Evolutionary conservation across 805 yeast genomes (phyloP), one percentile per base, ranked within the genome.

Genomic region (Kurtzmaniella fragi): DNA sequence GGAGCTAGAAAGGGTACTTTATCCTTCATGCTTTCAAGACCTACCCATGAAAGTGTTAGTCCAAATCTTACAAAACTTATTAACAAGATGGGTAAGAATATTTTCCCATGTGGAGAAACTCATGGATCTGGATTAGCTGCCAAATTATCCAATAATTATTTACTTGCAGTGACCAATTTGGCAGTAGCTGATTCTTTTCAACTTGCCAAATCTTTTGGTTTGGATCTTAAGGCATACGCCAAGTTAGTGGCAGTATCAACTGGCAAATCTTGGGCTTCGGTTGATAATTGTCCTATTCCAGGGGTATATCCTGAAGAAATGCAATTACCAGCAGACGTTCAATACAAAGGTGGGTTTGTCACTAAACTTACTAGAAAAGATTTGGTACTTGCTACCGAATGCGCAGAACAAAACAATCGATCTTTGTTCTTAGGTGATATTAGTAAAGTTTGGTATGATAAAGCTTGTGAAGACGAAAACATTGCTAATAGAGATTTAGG

Each of bases 121-220:
- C 76, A 72, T 41, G 78, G 79, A 13, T 47, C 73, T 2, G 80
- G 80, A 4, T 61, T 75, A 39, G 78, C 78, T 26, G 80, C 80
- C 13, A 75, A 75, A 47, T 61, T 75, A 44, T 67, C 77, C 32
- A 75, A 75, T 55, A 75, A 75, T 54, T 75, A 75, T 49, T 59
- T 75, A 35, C 60, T 75, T 43, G 80, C 80, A 1, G 61, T 75
- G 23, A 70, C 75, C 25, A 75, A 75, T 53, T 61, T 75, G 46
- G 79, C 79, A 0, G 75, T 74, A 11, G 71, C 77, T 8, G 80
- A 75, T 48, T 74, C 78, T 7, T 73, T 75, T 60, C 76, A 71
- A 42, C 58, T 75, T 42, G 80, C 80, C 17, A 61, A 62, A 40
- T 57, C 73, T 11, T 66, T 72, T 41, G 75, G 76, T 5, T 64